phyloP scores from a whole-genome alignment of 495 filamentous ascomycete species.

The Aspergillus steynii region DNA sequence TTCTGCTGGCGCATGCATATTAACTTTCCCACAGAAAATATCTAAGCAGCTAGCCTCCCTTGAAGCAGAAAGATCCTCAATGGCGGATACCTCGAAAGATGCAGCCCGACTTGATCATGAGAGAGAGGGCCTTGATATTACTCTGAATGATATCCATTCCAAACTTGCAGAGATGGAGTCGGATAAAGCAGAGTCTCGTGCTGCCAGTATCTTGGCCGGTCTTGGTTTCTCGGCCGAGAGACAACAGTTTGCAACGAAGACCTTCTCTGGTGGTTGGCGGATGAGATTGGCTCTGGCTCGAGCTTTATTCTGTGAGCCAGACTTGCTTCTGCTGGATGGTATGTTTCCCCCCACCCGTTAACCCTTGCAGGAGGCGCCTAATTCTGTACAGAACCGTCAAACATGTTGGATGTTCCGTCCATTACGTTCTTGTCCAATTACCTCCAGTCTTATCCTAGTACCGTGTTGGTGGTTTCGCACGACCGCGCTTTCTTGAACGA shows the following conservation, averaged over 20 bases:
- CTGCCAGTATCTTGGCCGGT: conserved; percentile 93
- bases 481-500: conserved; percentile 99
- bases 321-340: conserved; percentile 90
- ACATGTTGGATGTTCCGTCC: conserved; percentile 99
- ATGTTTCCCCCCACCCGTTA: conserved; percentile 9
- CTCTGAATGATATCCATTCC: conserved; percentile 82
- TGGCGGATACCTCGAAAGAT: conserved; percentile 86
- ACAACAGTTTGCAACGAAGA: conserved; percentile 91
- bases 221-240: conserved; percentile 94
- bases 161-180: conserved; percentile 99
- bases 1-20: neutral
- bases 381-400: conserved; percentile 76
- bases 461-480: conserved; percentile 95
- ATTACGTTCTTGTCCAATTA: conserved; percentile 98
- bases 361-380: conserved; percentile 16
- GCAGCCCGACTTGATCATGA: conserved; percentile 81
- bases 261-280: conserved; percentile 99
- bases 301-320: conserved; percentile 97
- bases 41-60: conserved; percentile 72
- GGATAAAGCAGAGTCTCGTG: conserved; percentile 93
- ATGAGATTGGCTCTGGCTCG: conserved; percentile 95
- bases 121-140: conserved; percentile 84
- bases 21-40: conserved; percentile 65
- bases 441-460: conserved; percentile 90
- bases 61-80: conserved; percentile 71